These are phyloP conservation scores for Clonostachys rosea DNA, from an alignment of 2,329 filamentous ascomycete species.

Conservation along the genomic window DNA sequence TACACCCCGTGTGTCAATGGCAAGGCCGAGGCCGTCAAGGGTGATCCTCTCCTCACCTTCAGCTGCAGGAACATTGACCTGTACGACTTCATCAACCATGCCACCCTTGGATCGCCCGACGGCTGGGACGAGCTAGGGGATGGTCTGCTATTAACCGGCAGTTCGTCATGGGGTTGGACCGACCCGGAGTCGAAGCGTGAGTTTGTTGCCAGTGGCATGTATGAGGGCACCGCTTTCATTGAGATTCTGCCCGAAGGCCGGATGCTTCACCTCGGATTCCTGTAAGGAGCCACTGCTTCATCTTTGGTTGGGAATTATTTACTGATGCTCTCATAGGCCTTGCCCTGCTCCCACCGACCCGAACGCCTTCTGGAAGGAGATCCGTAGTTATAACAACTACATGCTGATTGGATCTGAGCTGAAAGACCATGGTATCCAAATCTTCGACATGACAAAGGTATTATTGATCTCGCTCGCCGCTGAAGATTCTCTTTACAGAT, in stretches of 20 bases:
- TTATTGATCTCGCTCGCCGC: no score
- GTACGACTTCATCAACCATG: conserved; percentile 28
- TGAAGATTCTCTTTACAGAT: no score
- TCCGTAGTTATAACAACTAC: conserved; percentile 31
- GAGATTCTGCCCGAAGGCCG: conserved; percentile 44
- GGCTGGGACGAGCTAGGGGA: conserved; percentile 4
- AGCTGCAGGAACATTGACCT: conserved; percentile 35
- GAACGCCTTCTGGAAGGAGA: conserved; percentile 47
- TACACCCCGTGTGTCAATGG: conserved; percentile 6
- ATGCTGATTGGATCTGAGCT: conserved; percentile 34
- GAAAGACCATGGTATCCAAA: conserved; percentile 49
- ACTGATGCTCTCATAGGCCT: no score
- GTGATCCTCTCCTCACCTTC: conserved; percentile 36
- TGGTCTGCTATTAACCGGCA: conserved; percentile 11
- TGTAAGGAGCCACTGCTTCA: no score
- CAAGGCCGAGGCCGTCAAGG: conserved; percentile 27
- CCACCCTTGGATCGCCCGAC: conserved; percentile 21
- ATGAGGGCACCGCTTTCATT: conserved; percentile 48
- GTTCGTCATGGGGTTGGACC: conserved; percentile 48
- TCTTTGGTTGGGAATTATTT: no score
- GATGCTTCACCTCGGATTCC: conserved; percentile 41
- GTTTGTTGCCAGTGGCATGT: conserved; percentile 48
- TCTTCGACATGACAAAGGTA: conserved; percentile 55
- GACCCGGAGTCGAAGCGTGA: conserved; percentile 41
- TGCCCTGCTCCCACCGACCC: conserved; percentile 5